Evolutionary conservation across 2,329 filamentous ascomycete species (phyloP), one percentile per base, ranked within the genome.

Genomic region (Pseudogymnoascus sp.): DNA sequence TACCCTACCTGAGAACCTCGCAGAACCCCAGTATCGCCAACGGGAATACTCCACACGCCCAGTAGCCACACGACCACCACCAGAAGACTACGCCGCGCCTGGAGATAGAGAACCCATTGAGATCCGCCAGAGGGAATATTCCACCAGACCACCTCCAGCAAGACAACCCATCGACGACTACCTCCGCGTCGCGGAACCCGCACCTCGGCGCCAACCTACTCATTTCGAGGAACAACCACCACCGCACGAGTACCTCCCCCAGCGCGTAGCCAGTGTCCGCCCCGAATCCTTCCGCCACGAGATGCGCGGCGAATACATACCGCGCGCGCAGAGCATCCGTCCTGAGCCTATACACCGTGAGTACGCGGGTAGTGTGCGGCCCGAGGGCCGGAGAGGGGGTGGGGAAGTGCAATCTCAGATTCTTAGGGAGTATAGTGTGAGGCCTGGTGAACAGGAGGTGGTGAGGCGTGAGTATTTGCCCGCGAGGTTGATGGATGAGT

Each of bases 1-100:
- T 21, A 86, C 86, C 9, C 83, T 88, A 65, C 82, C 85, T 1
- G 87, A 89, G 65, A 83, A 79, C 60, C 75, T 79, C 59, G 69
- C 78, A 25, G 81, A 84, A 5, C 66, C 64, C 14, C 75, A 79
- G 28, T 84, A 83, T 65, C 80, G 81, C 14, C 80, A 83, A 65
- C 77, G 83, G 62, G 86, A 88, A 66, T 83, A 84, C 66, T 81
- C 84, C 4, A 74, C 75, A 65, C 83, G 79, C 38, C 83, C 79
- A 61, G 65, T 14, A 25, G 41, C 63, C 9, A 74, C 78, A 64
- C 72, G 70, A 4, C 74, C 73, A 2, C 73, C 76, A 2, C 71
- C 71, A 35, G 75, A 75, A 61, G 81, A 82, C 8, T 83, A 81
- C 66, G 71, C 81, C 21, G 78, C 79, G 60, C 73, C 81, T n/a